Evolutionary conservation across 805 yeast species (phyloP).

Genomic region (Clavispora santaluciae): DNA sequence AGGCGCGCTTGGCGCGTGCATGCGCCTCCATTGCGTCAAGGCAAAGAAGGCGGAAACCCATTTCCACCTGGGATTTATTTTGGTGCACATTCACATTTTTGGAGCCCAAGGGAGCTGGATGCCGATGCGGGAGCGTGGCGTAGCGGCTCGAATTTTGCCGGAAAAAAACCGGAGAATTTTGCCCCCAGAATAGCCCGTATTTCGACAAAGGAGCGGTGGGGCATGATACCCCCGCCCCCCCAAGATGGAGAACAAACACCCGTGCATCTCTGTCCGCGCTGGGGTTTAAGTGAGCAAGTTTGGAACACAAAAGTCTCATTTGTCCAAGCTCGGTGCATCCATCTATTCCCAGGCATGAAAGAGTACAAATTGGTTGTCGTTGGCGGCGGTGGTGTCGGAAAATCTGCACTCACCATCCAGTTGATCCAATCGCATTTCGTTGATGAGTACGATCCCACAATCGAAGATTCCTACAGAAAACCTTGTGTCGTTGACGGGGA

Average conservation of each 20-base stretch:
- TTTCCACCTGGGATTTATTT: too few species aligned
- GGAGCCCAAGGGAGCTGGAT: too few species aligned
- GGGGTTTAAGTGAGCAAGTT: not conserved
- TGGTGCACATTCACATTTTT: too few species aligned
- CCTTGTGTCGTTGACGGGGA: conserved; percentile 80
- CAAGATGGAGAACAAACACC: too few species aligned
- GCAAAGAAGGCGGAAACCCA: too few species aligned
- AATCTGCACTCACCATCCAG: conserved; percentile 92
- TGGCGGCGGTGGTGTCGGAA: conserved; percentile 99
- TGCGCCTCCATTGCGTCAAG: not conserved
- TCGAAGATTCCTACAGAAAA: conserved; percentile 88
- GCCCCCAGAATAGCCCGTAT: too few species aligned
- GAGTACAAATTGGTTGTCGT: conserved; percentile 94
- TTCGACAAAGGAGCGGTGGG: too few species aligned
- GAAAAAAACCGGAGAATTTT: too few species aligned
- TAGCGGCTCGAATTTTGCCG: too few species aligned
- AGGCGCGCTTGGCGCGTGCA: not conserved
- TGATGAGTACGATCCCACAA: conserved; percentile 97
- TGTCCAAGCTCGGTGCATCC: not conserved
- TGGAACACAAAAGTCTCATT: not conserved
- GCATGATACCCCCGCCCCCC: not conserved
- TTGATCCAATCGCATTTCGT: conserved; percentile 92
- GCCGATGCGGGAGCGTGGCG: too few species aligned
- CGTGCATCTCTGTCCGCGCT: not conserved
- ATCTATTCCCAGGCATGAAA: conserved; percentile 27